These are phyloP conservation scores for Royoungia palumana DNA, from an alignment of 768 basidiomycete species.

Conservation along the genomic window DNA sequence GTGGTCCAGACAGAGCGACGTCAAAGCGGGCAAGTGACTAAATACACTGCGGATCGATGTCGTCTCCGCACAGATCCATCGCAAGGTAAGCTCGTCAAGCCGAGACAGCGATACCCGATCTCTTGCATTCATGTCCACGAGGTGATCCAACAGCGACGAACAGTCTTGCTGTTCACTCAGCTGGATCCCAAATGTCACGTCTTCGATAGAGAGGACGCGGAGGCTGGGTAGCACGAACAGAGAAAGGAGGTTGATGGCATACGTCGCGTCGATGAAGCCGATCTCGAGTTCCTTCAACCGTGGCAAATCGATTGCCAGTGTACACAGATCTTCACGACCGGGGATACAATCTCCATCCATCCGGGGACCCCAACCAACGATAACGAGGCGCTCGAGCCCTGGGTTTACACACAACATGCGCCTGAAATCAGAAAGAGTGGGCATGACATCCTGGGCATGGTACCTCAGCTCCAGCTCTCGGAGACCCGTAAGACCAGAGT, in stretches of 20 bases:
- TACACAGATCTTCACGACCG: conserved; percentile 1
- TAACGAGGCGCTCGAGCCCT: conserved; percentile 39
- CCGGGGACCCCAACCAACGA: conserved; percentile 54
- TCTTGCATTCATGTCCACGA: conserved; percentile 16
- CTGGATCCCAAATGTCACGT: conserved; percentile 40
- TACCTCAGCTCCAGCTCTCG: conserved; percentile 51
- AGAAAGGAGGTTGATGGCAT: conserved; percentile 38
- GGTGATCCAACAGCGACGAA: conserved; percentile 34
- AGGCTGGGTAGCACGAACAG: conserved; percentile 39
- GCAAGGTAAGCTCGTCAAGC: conserved; percentile 11
- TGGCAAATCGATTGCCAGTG: conserved; percentile 29
- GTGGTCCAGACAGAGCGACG: conserved; percentile 8
- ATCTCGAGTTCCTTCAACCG: conserved; percentile 36
- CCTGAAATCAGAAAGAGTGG: conserved; percentile 45
- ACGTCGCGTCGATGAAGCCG: conserved; percentile 43
- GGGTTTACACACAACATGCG: conserved; percentile 40
- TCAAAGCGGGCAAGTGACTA: not conserved
- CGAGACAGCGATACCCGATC: conserved; percentile 1
- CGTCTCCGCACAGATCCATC: conserved; percentile 2
- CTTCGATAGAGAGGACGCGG: conserved; percentile 41
- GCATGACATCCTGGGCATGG: conserved; percentile 55
- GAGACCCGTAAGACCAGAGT: conserved; percentile 40
- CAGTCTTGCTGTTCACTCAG: conserved; percentile 34
- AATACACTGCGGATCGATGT: conserved; percentile 7
- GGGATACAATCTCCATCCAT: conserved; percentile 13